Evolutionary conservation across 495 filamentous ascomycete species (phyloP).

Genomic region (Neurospora sp.): DNA sequence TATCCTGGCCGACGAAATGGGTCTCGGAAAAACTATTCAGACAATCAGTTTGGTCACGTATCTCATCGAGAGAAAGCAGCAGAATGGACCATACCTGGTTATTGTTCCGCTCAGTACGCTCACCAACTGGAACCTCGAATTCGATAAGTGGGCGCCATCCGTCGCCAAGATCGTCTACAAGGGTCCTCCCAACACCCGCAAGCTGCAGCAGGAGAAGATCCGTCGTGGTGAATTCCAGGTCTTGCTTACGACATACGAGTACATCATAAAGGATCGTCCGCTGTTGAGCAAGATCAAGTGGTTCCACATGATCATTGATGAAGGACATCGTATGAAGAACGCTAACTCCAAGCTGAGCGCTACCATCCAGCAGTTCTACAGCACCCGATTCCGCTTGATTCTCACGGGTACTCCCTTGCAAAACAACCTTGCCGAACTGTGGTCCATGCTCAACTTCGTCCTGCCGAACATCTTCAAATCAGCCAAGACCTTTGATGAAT

Average conservation of each 20-base stretch:
- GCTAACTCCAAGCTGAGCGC: constrained; percentile 91
- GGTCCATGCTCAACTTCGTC: constrained; percentile 97
- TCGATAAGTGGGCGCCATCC: constrained; percentile 95
- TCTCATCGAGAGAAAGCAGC: constrained; percentile 89
- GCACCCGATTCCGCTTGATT: constrained; percentile 87
- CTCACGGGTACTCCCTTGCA: constrained; percentile 94
- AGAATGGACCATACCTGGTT: constrained; percentile 88
- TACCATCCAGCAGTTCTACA: constrained; percentile 91
- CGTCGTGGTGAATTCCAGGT: constrained; percentile 95
- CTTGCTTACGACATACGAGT: constrained; percentile 93
- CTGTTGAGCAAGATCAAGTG: constrained; percentile 94
- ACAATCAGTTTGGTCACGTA: constrained; percentile 96
- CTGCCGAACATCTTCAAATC: constrained; percentile 99
- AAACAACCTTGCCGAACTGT: constrained; percentile 93
- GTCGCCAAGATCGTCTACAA: constrained; percentile 90
- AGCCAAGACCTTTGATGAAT: constrained; percentile 97
- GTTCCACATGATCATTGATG: constrained; percentile 99
- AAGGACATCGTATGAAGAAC: constrained; percentile 99
- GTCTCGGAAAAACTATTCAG: constrained; percentile 98
- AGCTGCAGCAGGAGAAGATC: constrained; percentile 85
- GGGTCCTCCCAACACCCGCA: constrained; percentile 79
- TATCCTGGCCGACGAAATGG: constrained; percentile 98
- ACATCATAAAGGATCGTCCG: constrained; percentile 97
- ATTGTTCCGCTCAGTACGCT: constrained; percentile 94
- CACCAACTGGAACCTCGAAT: constrained; percentile 97